Evolutionary conservation across 192 early-diverging fungal genomes (phyloP).

Genomic region (Backusella liffmaniae): DNA sequence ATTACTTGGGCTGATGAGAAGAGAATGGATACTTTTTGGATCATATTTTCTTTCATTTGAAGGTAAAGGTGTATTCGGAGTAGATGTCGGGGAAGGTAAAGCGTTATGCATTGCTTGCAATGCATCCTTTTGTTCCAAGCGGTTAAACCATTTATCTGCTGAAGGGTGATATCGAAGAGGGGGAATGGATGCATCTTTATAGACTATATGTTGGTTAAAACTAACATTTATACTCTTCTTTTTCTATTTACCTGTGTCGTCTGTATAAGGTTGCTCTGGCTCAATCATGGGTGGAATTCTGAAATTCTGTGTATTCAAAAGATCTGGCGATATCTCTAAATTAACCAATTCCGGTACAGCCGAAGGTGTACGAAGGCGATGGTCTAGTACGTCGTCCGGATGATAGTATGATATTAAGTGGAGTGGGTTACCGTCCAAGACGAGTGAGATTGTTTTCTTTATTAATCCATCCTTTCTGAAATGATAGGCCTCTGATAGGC

Average conservation of each 20-base stretch:
- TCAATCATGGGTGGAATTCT: conserved; percentile 37
- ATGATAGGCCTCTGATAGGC: conserved; percentile 50
- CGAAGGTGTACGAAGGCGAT: conserved; percentile 51
- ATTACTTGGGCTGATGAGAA: background rate
- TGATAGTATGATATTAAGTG: conserved; percentile 57
- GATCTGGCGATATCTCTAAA: conserved; percentile 54
- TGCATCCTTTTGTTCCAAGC: background rate
- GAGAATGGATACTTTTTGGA: background rate
- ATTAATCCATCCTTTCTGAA: conserved; percentile 65
- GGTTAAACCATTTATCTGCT: background rate
- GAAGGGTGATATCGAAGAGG: background rate
- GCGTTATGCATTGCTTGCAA: background rate
- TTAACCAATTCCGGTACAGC: conserved; percentile 40
- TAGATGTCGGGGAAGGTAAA: conserved; percentile 4
- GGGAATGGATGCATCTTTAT: background rate
- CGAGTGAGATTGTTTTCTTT: conserved; percentile 76
- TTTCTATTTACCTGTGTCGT: background rate
- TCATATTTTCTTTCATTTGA: conserved; percentile 2
- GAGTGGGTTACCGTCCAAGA: conserved; percentile 56
- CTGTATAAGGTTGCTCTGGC: background rate
- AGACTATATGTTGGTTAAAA: background rate
- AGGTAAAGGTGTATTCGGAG: background rate
- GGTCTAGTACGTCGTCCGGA: conserved; percentile 52
- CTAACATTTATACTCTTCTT: background rate
- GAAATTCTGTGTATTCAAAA: conserved; percentile 54